Evolutionary conservation across 2,329 filamentous ascomycete species (phyloP).

Genomic region (Lachnellula cervina): DNA sequence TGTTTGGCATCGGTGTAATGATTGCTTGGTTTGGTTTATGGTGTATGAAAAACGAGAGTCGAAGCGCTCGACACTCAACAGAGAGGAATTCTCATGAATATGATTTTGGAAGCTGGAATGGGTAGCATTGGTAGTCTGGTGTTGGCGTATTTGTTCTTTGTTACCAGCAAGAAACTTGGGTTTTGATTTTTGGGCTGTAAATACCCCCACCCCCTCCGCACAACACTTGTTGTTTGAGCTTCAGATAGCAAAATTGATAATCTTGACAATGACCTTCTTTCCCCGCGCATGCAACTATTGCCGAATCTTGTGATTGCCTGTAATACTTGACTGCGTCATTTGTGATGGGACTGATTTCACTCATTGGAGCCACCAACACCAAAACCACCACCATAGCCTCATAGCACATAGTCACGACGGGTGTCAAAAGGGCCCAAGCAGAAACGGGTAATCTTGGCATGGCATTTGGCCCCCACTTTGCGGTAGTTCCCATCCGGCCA

Average conservation of each 20-base stretch:
- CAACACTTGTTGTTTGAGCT: constrained; percentile 7
- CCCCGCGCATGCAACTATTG: no score
- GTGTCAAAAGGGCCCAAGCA: background rate
- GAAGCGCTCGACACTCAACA: constrained; percentile 33
- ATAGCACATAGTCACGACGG: background rate
- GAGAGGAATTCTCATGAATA: constrained; percentile 19
- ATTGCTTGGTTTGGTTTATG: constrained; percentile 1
- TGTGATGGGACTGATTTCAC: background rate
- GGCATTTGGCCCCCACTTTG: background rate
- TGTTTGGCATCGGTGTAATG: constrained; percentile 5
- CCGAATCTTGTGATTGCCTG: background rate
- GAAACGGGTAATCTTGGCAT: background rate
- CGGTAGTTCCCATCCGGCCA: background rate
- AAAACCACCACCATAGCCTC: background rate
- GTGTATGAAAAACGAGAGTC: constrained; percentile 25
- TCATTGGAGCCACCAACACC: background rate
- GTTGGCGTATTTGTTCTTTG: constrained; percentile 15
- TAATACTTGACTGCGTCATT: background rate
- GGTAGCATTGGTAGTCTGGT: constrained; percentile 22
- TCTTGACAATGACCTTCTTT: background rate
- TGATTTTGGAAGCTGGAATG: constrained; percentile 14
- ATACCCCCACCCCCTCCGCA: constrained; percentile 19
- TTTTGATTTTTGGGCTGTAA: constrained; percentile 17
- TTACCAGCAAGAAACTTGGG: constrained; percentile 3
- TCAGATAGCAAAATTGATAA: background rate